Percentiles rank a stretch among this genome's conserved stretches.
These are phyloP conservation scores for Bromus sterilis DNA, from an alignment of 176 grass and related monocot genomes.

Conservation along the genomic window DNA sequence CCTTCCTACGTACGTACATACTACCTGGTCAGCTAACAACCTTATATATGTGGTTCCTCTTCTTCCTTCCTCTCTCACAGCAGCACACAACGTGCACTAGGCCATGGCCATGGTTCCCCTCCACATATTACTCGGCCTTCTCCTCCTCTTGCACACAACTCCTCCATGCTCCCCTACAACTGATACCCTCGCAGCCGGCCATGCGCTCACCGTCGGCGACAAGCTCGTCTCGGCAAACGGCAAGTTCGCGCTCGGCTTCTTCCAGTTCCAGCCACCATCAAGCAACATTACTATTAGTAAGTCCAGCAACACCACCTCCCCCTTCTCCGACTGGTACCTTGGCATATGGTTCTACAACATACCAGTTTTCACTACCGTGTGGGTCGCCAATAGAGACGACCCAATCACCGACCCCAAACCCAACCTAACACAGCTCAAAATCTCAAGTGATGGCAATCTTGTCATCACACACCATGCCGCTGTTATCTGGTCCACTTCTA, in stretches of 20 bases:
- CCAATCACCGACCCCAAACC: not conserved
- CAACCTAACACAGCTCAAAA: conserved; percentile 11
- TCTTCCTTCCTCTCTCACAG: not conserved
- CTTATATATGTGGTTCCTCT: not conserved
- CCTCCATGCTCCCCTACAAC: not conserved
- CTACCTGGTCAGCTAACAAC: not conserved
- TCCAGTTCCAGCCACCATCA: not conserved
- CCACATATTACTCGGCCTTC: not conserved
- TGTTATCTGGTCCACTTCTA: conserved; percentile 15
- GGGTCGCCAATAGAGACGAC: not conserved
- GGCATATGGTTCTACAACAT: not conserved
- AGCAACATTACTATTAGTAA: not conserved
- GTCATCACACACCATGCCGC: not conserved
- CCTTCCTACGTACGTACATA: not conserved
- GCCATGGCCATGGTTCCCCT: not conserved
- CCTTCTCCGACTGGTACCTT: not conserved
- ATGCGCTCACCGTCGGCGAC: conserved; percentile 9
- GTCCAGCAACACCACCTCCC: not conserved
- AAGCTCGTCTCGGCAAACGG: conserved; percentile 35
- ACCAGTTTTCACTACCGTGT: not conserved
- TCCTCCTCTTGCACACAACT: not conserved
- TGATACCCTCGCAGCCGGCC: not conserved
- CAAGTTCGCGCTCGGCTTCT: conserved; percentile 52
- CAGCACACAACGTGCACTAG: not conserved
- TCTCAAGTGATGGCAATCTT: conserved; percentile 22